Percentiles rank a stretch among this genome's conserved stretches.
Conservation (phyloP, 1,139 yeast genomes). For the Yamadazyma epiphylla region DNA sequence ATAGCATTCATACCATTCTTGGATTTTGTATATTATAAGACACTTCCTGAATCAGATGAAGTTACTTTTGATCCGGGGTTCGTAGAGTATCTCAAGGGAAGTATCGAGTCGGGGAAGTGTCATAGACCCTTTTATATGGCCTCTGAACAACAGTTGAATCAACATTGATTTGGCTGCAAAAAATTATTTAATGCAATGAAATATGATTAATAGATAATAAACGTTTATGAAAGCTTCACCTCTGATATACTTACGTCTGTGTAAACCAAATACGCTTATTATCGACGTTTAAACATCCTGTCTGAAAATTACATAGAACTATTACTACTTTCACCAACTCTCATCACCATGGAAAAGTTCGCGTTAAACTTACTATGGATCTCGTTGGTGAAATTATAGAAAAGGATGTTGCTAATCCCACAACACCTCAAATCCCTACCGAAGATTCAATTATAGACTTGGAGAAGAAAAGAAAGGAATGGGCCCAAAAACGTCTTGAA, state of each 20-base stretch:
- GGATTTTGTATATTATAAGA: constrained; percentile 18
- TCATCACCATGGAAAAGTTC: no score
- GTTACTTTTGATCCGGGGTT: constrained; percentile 18
- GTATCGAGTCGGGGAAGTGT: constrained; percentile 18
- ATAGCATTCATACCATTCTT: constrained; percentile 26
- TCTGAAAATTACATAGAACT: no score
- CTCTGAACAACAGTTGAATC: no score
- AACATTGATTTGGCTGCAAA: no score
- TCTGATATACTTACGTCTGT: no score
- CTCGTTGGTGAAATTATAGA: constrained; percentile 75
- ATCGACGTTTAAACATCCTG: background rate
- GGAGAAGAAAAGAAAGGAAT: background rate
- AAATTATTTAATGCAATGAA: no score
- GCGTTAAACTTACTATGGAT: no score
- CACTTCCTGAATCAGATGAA: constrained; percentile 1
- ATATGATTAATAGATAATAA: no score
- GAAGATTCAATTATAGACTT: background rate
- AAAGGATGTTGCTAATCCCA: constrained; percentile 44
- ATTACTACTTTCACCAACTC: no score
- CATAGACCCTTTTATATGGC: background rate
- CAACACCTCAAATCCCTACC: constrained; percentile 18
- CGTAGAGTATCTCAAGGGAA: constrained; percentile 14
- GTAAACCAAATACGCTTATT: no score
- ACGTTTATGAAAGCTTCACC: no score
- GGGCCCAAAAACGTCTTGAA: background rate